phyloP scores from a whole-genome alignment of 164 flowering plant species.

The Vitis rotundifolia region DNA sequence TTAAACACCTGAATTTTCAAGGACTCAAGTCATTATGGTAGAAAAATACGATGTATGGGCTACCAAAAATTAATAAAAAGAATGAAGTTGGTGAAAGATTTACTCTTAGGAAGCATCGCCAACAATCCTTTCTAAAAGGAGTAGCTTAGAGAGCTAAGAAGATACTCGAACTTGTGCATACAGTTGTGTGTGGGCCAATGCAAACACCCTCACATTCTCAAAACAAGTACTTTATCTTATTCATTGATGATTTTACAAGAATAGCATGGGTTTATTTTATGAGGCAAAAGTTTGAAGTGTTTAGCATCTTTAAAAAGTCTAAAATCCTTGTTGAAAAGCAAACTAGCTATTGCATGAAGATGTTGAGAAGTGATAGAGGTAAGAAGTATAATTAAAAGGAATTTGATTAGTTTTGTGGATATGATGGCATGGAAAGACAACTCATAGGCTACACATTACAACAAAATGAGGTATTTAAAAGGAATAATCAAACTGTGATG shows the following conservation, averaged over 20 bases:
- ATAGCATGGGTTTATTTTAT: neutral
- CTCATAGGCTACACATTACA: neutral
- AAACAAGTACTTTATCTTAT: neutral
- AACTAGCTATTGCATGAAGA: neutral
- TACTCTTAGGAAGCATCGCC: neutral
- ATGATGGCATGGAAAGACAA: neutral
- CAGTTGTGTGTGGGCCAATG: neutral
- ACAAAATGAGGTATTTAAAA: neutral
- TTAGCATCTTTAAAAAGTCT: neutral
- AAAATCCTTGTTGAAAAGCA: neutral
- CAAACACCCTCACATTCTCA: neutral
- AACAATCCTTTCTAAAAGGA: neutral
- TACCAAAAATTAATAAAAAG: neutral
- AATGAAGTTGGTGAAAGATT: neutral
- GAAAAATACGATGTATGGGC: neutral
- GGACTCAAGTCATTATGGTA: neutral
- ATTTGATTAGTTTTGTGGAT: neutral
- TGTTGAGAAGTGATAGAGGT: constrained; percentile 1
- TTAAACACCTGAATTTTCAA: too few species aligned
- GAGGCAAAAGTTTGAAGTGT: neutral
- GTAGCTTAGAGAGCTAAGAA: neutral
- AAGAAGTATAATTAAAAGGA: neutral
- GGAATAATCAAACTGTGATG: neutral
- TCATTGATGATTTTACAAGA: neutral
- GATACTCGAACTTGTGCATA: neutral